Evolutionary conservation across 106 monocot genomes (phyloP), one percentile per base, ranked within the genome.

Genomic region (Posidonia australis): DNA sequence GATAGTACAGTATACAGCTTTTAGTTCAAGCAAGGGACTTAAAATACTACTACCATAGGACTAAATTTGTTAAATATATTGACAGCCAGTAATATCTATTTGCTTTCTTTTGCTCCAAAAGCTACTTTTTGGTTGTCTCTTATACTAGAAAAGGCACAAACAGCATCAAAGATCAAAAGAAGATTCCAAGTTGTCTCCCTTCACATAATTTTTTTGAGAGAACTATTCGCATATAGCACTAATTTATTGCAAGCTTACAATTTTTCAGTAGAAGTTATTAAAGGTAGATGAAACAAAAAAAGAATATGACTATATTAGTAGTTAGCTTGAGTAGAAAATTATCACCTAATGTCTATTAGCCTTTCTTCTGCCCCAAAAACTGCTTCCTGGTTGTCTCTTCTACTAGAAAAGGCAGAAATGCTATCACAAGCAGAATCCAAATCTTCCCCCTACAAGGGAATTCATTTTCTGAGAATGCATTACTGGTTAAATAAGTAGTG

Each of bases 361-460:
- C 81, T 83, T 67, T 99, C 98, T 83, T 99, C 87, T 54, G 81
- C 65, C 71, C 87, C 91, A 78, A 99, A 91, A 31, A 91, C 76
- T 28, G 83, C 82, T 66, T 98, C 96, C 28, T 90, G 87, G 41
- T 87, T 87, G 54, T 96, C 87, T 77, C 74, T 78, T 69, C 75
- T 84, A 62, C 51, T 82, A 64, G 96, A 79, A 66, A 99, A 99
- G 46, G 98, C 98, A 31, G 91, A 99, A 64, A 99, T 99, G 76
- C 98, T 99, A 65, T 92, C 87, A 68, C 75, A 99, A 46, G 98
- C 98, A 66, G 91, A 83, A 81, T 91, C 79, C 63, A 99, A 83
- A 64, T 88, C 91, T 44, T 81, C 85, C 26, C 91, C 98, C 98
- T 96, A 65, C 21, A 66, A 58, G 25, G 5, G 42, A 23, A 63